phyloP scores from a whole-genome alignment of 768 basidiomycete species.

The Auriscalpium microsporum region DNA sequence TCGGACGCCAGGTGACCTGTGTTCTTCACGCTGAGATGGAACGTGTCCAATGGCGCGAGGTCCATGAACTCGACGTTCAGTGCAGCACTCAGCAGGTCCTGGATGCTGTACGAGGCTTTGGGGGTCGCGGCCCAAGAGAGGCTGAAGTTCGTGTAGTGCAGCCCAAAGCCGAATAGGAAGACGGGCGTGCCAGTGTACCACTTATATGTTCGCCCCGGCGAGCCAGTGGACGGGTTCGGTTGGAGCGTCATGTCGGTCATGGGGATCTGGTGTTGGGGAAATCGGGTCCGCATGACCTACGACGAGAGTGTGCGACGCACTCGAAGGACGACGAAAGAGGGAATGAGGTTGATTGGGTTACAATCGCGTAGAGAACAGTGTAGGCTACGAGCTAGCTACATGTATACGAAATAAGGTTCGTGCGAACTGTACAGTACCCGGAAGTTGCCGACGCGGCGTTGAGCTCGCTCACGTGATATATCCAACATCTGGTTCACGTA shows the following conservation, averaged over 20 bases:
- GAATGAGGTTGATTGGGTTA: too few species aligned
- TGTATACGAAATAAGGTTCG: too few species aligned
- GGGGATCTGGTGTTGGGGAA: too few species aligned
- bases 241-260: slow-evolving; percentile 56
- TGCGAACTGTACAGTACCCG: too few species aligned
- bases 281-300: too few species aligned
- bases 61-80: slow-evolving; percentile 25
- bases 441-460: too few species aligned
- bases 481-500: slow-evolving; percentile 41
- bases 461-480: too few species aligned
- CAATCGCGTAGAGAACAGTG: too few species aligned
- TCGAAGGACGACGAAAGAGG: too few species aligned
- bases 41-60: slow-evolving; percentile 39
- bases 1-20: slow-evolving; percentile 42
- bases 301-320: too few species aligned
- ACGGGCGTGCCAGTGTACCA: slow-evolving; percentile 48
- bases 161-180: slow-evolving; percentile 44
- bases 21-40: slow-evolving; percentile 41
- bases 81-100: slow-evolving; percentile 25
- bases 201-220: slow-evolving; percentile 50
- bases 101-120: slow-evolving; percentile 31
- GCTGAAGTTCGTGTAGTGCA: slow-evolving; percentile 45
- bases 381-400: too few species aligned
- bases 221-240: slow-evolving; percentile 29
- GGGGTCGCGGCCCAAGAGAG: slow-evolving; percentile 32